phyloP scores from a whole-genome alignment of 2,329 filamentous ascomycete species.

The Fusarium sp. region DNA sequence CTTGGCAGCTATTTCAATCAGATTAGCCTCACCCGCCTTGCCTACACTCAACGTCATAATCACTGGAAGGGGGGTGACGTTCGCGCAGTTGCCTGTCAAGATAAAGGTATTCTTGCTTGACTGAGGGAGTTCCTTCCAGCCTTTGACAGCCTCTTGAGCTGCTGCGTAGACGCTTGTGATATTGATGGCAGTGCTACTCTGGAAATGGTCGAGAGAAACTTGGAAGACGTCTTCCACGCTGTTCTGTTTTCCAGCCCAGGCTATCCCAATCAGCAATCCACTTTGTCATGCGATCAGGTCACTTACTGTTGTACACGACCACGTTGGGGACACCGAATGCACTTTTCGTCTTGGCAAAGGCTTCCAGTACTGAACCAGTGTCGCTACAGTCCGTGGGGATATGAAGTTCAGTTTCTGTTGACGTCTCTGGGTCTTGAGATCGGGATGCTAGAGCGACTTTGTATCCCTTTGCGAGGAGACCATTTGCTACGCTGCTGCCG shows the following conservation, averaged over 20 bases:
- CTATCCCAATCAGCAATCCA: accelerated
- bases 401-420: not conserved
- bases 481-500: conserved; percentile 16
- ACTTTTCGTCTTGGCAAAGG: not conserved
- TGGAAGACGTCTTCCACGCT: not conserved
- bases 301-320: conserved; percentile 10
- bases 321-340: conserved; percentile 6
- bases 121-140: not conserved
- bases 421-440: not conserved
- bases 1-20: not conserved
- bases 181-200: not conserved
- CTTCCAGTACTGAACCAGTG: not conserved
- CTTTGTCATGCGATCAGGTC: accelerated
- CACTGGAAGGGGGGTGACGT: not conserved
- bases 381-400: conserved; percentile 7
- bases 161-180: conserved; percentile 10
- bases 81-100: conserved; percentile 5
- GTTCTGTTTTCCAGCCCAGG: not conserved
- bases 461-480: conserved; percentile 11
- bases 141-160: conserved; percentile 8
- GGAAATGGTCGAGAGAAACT: not conserved
- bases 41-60: conserved; percentile 3
- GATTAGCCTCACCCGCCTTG: conserved; percentile 4
- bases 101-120: conserved; percentile 3
- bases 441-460: conserved; percentile 12